Conservation (phyloP, 768 basidiomycete species). For the Sporobolomyces roseus region DNA sequence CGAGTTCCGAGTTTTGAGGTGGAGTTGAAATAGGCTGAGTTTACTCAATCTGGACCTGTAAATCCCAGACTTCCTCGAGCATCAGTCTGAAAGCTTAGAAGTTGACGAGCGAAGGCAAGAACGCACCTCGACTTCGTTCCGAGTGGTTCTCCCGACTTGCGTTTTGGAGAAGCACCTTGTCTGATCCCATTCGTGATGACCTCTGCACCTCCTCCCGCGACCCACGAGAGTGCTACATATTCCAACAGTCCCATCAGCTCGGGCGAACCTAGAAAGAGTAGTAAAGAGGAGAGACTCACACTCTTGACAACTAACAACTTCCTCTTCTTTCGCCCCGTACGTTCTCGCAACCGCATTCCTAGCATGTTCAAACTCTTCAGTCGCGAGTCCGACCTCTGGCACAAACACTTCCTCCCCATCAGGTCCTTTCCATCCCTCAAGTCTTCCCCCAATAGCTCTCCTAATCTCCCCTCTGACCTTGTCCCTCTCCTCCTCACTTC, state of each 20-base stretch:
- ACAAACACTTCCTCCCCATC: constrained; percentile 1
- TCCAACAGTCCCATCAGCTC: not conserved
- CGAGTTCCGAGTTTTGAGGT: not conserved
- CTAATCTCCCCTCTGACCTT: constrained; percentile 48
- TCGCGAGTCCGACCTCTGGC: not conserved
- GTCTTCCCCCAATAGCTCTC: constrained; percentile 69
- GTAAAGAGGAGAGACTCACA: constrained; percentile 58
- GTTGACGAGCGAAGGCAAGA: not conserved
- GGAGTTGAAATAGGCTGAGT: constrained; percentile 15
- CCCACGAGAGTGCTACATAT: constrained; percentile 65
- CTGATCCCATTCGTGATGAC: constrained; percentile 74
- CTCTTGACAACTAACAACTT: constrained; percentile 10
- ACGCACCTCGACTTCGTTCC: constrained; percentile 62
- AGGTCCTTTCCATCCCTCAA: constrained; percentile 50
- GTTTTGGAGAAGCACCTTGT: constrained; percentile 70
- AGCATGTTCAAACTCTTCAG: not conserved
- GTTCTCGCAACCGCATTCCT: not conserved
- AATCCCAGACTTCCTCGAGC: not conserved
- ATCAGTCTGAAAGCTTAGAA: not conserved
- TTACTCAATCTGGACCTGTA: constrained; percentile 30
- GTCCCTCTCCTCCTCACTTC: constrained; percentile 47
- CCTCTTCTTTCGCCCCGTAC: not conserved
- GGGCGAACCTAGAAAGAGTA: constrained; percentile 48
- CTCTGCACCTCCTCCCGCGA: constrained; percentile 58
- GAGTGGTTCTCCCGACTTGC: constrained; percentile 52